Conservation (phyloP, 1,139 yeast species). For the Geotrichum macrosporum region DNA sequence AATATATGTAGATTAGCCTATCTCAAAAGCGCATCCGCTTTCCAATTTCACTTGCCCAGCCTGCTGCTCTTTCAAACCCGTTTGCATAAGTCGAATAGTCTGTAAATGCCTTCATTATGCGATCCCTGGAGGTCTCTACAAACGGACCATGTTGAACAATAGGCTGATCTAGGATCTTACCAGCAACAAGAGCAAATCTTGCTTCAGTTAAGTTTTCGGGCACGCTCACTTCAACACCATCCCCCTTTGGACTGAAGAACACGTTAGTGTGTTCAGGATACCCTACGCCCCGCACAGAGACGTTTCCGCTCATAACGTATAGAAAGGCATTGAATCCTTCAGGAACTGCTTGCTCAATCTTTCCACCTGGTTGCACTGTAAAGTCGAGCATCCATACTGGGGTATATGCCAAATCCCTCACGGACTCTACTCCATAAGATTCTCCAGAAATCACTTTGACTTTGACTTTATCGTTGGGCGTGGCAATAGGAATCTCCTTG, state of each 20-base stretch:
- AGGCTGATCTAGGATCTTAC: constrained; percentile 69
- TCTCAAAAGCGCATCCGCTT: no score
- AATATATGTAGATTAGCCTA: no score
- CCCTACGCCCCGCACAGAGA: constrained; percentile 46
- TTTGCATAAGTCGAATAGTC: constrained; percentile 66
- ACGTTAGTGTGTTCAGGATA: constrained; percentile 49
- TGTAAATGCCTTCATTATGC: constrained; percentile 61
- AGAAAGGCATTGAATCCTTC: constrained; percentile 60
- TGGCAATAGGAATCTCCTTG: constrained; percentile 77
- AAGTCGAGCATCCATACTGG: constrained; percentile 65
- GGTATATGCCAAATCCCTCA: constrained; percentile 71
- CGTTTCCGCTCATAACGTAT: constrained; percentile 61
- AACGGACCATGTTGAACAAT: constrained; percentile 89
- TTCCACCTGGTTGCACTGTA: constrained; percentile 62
- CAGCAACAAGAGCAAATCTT: constrained; percentile 67
- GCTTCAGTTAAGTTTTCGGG: constrained; percentile 36
- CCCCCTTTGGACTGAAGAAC: constrained; percentile 36
- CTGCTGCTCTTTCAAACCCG: constrained; percentile 67
- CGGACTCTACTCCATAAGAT: constrained; percentile 70
- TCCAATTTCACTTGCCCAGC: constrained; percentile 67
- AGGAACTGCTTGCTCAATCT: constrained; percentile 58
- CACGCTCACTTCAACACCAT: constrained; percentile 30
- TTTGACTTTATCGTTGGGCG: constrained; percentile 62
- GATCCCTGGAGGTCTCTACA: constrained; percentile 62
- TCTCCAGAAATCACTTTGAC: constrained; percentile 77